Conservation (phyloP, 352 stramenopile genomes). For the Paralagenidium karlingii region DNA sequence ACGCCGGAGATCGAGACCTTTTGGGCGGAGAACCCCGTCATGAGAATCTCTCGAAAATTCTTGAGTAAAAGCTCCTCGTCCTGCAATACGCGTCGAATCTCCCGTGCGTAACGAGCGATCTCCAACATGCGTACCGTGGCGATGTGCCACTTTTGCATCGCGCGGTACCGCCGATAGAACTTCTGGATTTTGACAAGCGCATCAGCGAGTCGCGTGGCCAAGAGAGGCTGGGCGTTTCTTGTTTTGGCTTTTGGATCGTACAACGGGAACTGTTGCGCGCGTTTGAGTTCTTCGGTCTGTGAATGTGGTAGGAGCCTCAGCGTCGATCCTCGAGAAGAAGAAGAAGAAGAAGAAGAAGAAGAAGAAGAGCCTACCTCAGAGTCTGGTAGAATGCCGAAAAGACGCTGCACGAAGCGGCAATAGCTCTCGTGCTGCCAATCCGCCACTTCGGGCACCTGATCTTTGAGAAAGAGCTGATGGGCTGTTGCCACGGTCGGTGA, state of each 20-base stretch:
- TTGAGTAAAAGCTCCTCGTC: conserved; percentile 29
- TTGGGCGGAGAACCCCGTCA: conserved; percentile 35
- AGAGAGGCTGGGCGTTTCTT: too few species aligned
- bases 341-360: neutral
- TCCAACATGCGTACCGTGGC: conserved; percentile 21
- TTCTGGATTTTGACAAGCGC: conserved; percentile 13
- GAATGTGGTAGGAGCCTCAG: neutral
- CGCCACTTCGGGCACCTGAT: conserved; percentile 28
- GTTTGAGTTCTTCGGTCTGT: conserved; percentile 22
- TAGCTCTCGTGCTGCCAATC: conserved; percentile 35
- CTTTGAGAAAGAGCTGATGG: conserved; percentile 30
- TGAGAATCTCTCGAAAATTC: conserved; percentile 38
- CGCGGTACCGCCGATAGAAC: conserved; percentile 28
- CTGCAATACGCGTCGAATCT: conserved; percentile 7
- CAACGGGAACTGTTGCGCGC: conserved; percentile 20
- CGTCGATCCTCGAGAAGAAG: too few species aligned
- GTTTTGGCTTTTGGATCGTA: too few species aligned
- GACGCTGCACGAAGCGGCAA: conserved; percentile 37
- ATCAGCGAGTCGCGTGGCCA: conserved; percentile 4
- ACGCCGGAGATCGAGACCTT: conserved; percentile 57
- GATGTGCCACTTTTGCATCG: conserved; percentile 24
- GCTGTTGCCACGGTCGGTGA: too few species aligned
- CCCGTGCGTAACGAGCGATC: conserved; percentile 18
- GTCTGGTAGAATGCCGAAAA: conserved; percentile 41
- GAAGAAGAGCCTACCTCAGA: conserved; percentile 14